Percentiles rank a stretch among this genome's conserved stretches.
Evolutionary conservation across 805 yeast species (phyloP).

Genomic region (Yamadazyma scolyti): DNA sequence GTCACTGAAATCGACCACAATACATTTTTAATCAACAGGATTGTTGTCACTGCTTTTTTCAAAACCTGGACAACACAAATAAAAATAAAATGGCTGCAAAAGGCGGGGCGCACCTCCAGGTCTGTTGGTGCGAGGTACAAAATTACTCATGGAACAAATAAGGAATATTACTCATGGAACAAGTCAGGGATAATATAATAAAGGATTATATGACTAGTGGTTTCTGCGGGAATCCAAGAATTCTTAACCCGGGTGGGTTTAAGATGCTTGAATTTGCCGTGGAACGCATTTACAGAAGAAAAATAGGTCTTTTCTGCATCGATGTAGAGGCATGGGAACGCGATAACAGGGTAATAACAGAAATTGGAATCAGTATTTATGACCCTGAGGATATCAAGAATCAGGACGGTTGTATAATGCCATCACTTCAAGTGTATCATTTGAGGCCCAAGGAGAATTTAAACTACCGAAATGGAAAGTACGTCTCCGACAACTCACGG

Average conservation of each 20-base stretch:
- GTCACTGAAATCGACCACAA: constrained; percentile 18
- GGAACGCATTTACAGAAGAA: constrained; percentile 15
- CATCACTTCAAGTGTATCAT: constrained; percentile 37
- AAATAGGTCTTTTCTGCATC: constrained; percentile 39
- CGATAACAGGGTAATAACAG: constrained; percentile 42
- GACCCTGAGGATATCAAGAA: constrained; percentile 49
- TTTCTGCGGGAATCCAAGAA: constrained; percentile 7
- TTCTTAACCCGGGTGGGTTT: constrained; percentile 3
- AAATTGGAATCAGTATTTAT: constrained; percentile 54
- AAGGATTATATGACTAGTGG: constrained; percentile 6
- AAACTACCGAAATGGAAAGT: constrained; percentile 46
- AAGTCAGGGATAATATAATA: constrained; percentile 2
- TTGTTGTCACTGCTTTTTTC: constrained; percentile 37
- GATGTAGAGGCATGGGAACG: constrained; percentile 59
- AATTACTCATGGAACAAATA: too few species aligned
- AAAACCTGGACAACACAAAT: too few species aligned
- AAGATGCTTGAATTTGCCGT: constrained; percentile 9
- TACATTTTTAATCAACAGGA: constrained; percentile 23
- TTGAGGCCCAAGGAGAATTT: constrained; percentile 44
- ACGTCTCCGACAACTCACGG: constrained; percentile 51
- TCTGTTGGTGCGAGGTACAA: too few species aligned
- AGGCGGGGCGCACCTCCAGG: too few species aligned
- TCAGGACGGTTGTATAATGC: constrained; percentile 36
- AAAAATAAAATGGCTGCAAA: too few species aligned
- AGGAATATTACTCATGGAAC: too few species aligned